These are phyloP conservation scores for Botrytis byssoidea DNA, from an alignment of 2,329 filamentous ascomycete species.

Conservation along the genomic window DNA sequence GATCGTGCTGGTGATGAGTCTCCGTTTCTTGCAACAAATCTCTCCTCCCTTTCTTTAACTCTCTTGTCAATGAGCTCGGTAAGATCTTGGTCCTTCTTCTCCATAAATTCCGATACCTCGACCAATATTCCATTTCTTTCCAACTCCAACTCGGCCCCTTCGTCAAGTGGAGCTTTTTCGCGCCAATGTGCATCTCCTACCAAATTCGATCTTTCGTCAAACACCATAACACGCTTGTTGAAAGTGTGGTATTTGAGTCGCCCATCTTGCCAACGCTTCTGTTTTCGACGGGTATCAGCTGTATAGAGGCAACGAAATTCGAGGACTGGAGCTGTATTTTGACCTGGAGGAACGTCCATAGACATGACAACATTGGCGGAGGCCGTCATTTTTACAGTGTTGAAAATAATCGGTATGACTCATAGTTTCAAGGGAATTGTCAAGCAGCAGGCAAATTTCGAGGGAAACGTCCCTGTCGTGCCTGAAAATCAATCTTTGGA, in stretches of 20 bases:
- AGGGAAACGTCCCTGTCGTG: not conserved
- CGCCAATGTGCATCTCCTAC: constrained; percentile 85
- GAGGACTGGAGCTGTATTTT: constrained; percentile 68
- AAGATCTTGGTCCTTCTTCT: constrained; percentile 72
- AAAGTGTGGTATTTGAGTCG: constrained; percentile 84
- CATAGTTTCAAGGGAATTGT: constrained; percentile 15
- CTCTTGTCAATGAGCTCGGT: constrained; percentile 72
- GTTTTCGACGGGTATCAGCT: constrained; percentile 78
- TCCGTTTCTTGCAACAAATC: constrained; percentile 41
- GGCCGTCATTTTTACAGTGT: constrained; percentile 21
- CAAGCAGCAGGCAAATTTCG: not conserved
- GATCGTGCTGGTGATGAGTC: constrained; percentile 37
- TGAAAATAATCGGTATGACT: constrained; percentile 13
- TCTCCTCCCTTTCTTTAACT: constrained; percentile 54
- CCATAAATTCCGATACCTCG: constrained; percentile 75
- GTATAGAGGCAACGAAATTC: constrained; percentile 88
- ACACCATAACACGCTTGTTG: constrained; percentile 88
- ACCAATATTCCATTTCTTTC: constrained; percentile 75
- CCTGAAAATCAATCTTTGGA: not conserved
- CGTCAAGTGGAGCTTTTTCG: constrained; percentile 63
- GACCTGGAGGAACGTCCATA: constrained; percentile 32
- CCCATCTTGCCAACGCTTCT: constrained; percentile 93
- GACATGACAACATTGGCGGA: constrained; percentile 23
- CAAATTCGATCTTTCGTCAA: constrained; percentile 76
- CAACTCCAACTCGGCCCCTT: constrained; percentile 79